Conservation (phyloP, 768 basidiomycete species). For the Fistulinella prunicolor region DNA sequence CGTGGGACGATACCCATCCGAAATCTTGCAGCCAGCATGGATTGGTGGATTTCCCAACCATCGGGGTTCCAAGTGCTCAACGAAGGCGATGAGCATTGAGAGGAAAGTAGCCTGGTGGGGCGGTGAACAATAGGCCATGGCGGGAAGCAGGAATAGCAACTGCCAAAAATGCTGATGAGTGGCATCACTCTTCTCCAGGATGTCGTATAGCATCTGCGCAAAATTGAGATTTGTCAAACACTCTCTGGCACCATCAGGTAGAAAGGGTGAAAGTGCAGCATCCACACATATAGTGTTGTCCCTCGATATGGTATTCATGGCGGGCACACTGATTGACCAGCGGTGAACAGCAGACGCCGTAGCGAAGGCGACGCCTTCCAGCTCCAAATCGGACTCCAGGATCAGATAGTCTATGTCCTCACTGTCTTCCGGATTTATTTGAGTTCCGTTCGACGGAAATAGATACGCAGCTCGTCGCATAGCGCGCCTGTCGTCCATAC, state of each 20-base stretch:
- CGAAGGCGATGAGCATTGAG: slow-evolving; percentile 31
- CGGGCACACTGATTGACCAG: background rate
- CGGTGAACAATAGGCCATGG: slow-evolving; percentile 22
- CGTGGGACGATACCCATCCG: slow-evolving; percentile 11
- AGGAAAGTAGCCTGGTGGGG: slow-evolving; percentile 10
- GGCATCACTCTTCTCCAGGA: background rate
- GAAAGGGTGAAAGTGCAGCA: background rate
- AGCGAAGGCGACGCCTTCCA: background rate
- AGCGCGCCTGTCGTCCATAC: background rate
- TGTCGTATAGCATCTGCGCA: background rate
- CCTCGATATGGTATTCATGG: background rate
- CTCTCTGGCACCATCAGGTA: background rate
- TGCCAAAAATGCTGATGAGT: background rate
- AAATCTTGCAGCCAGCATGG: slow-evolving; percentile 4
- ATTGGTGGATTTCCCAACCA: background rate
- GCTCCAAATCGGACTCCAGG: background rate
- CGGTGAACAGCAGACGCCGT: slow-evolving; percentile 1
- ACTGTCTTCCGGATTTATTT: background rate
- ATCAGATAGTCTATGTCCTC: background rate
- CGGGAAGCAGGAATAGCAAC: background rate
- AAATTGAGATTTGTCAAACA: background rate
- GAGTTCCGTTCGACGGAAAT: background rate
- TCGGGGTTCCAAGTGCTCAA: slow-evolving; percentile 1
- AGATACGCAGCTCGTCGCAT: background rate
- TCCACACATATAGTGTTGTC: background rate